A percentile compares a stretch with the other conserved stretches of the same genome.
Conservation (phyloP, 106 monocot species). For the Dactylorhiza incarnata region DNA sequence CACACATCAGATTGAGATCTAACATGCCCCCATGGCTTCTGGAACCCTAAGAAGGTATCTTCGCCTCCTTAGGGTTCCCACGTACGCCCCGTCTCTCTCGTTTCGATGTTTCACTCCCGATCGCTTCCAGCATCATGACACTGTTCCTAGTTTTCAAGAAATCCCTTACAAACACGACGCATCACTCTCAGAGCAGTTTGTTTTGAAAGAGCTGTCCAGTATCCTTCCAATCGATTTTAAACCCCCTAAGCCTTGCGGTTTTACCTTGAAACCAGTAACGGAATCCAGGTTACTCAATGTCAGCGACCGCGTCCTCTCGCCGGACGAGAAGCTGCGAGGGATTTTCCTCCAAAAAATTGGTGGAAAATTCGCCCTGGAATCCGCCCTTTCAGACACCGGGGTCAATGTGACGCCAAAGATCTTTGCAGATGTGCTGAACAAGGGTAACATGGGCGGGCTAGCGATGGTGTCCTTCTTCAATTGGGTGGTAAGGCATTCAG, state of each 20-base stretch:
- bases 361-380: slow-evolving; percentile 43
- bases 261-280: neutral
- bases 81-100: neutral
- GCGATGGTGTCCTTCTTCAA: slow-evolving; percentile 74
- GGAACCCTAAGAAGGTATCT: neutral
- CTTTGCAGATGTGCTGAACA: slow-evolving; percentile 55
- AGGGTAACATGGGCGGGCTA: slow-evolving; percentile 49
- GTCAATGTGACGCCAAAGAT: slow-evolving; percentile 53
- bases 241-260: neutral
- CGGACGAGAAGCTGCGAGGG: slow-evolving; percentile 63
- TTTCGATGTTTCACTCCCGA: neutral
- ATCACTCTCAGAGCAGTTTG: slow-evolving; percentile 30
- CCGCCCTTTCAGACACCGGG: slow-evolving; percentile 49
- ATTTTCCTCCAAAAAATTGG: slow-evolving; percentile 63
- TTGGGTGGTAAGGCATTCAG: slow-evolving; percentile 60
- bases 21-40: neutral
- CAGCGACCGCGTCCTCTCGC: slow-evolving; percentile 31
- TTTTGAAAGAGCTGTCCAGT: slow-evolving; percentile 36
- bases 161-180: neutral
- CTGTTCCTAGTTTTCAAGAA: neutral
- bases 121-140: neutral
- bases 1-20: neutral
- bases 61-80: neutral
- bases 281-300: neutral
- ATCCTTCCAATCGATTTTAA: slow-evolving; percentile 33